Evolutionary conservation across 331 rosid genomes (phyloP).

Genomic region (Malus hybrid): DNA sequence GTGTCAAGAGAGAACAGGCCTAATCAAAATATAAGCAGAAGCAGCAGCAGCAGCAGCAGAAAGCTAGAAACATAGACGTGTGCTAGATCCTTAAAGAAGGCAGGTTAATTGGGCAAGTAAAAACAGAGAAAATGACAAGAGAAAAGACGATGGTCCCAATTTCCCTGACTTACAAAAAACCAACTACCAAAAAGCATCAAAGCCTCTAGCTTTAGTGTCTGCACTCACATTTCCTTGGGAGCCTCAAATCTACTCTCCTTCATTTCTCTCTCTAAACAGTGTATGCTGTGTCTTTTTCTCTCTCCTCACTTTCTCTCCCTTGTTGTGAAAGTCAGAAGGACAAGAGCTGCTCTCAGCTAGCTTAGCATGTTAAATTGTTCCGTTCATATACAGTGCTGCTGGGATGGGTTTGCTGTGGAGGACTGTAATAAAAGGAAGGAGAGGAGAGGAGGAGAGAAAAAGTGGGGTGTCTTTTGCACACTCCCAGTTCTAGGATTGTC

Average conservation of each 20-base stretch:
- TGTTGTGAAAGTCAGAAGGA: not conserved
- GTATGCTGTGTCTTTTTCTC: slow-evolving; percentile 11
- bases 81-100: slow-evolving; percentile 48
- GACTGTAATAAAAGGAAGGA: slow-evolving; percentile 32
- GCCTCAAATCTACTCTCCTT: slow-evolving; percentile 31
- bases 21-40: slow-evolving; percentile 47
- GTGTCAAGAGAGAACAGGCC: slow-evolving; percentile 21
- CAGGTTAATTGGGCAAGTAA: slow-evolving; percentile 46
- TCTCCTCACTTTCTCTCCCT: slow-evolving; percentile 6
- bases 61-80: slow-evolving; percentile 44
- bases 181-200: slow-evolving; percentile 48
- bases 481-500: slow-evolving; percentile 78
- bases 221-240: slow-evolving; percentile 62
- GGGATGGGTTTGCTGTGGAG: slow-evolving; percentile 8
- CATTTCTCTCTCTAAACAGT: slow-evolving; percentile 25
- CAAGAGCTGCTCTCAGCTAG: not conserved
- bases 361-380: slow-evolving; percentile 42
- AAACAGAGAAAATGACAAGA: slow-evolving; percentile 44
- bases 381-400: slow-evolving; percentile 15
- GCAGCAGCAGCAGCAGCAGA: slow-evolving; percentile 21
- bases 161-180: slow-evolving; percentile 29
- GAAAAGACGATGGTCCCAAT: slow-evolving; percentile 54
- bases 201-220: slow-evolving; percentile 55
- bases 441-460: slow-evolving; percentile 13
- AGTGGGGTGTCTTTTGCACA: slow-evolving; percentile 72